These are phyloP conservation scores for Rhodotorula sp. DNA, from an alignment of 1,284 basidiomycete genomes.

Conservation along the genomic window DNA sequence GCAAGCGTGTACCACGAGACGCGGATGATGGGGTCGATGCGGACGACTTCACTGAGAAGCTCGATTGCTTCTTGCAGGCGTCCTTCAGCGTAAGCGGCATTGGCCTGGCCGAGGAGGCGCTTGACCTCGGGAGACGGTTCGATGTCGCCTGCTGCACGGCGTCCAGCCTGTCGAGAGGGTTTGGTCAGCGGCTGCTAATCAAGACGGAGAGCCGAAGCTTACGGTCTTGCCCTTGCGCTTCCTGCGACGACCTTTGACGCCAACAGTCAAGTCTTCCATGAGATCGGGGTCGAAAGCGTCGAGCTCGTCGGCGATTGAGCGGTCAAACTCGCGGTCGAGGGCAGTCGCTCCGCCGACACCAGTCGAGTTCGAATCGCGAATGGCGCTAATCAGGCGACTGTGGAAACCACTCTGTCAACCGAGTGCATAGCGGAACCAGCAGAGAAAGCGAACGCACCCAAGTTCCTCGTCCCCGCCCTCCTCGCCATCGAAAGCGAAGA, in stretches of 20 bases:
- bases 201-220: not conserved
- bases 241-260: conserved; percentile 19
- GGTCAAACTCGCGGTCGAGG: conserved; percentile 64
- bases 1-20: conserved; percentile 78
- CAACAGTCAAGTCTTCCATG: conserved; percentile 16
- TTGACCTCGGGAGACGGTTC: conserved; percentile 73
- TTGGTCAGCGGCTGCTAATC: not conserved
- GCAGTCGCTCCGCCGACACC: conserved; percentile 54
- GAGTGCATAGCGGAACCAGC: not conserved
- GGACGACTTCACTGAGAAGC: conserved; percentile 83
- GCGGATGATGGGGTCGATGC: conserved; percentile 81
- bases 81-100: conserved; percentile 76
- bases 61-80: conserved; percentile 75
- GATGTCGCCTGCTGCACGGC: conserved; percentile 50
- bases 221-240: conserved; percentile 1
- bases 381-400: conserved; percentile 64
- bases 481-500: conserved; percentile 8
- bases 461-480: conserved; percentile 21
- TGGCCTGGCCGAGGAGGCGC: conserved; percentile 77
- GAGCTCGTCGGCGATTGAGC: conserved; percentile 58
- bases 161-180: conserved; percentile 10
- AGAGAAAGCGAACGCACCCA: conserved; percentile 4
- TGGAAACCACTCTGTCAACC: rapidly evolving
- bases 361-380: conserved; percentile 54
- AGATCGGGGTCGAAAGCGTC: conserved; percentile 55